A percentile compares a stretch with the other conserved stretches of the same genome.
These are phyloP conservation scores for Chaetomium sp. DNA, from an alignment of 2,329 filamentous ascomycete genomes.

Conservation along the genomic window DNA sequence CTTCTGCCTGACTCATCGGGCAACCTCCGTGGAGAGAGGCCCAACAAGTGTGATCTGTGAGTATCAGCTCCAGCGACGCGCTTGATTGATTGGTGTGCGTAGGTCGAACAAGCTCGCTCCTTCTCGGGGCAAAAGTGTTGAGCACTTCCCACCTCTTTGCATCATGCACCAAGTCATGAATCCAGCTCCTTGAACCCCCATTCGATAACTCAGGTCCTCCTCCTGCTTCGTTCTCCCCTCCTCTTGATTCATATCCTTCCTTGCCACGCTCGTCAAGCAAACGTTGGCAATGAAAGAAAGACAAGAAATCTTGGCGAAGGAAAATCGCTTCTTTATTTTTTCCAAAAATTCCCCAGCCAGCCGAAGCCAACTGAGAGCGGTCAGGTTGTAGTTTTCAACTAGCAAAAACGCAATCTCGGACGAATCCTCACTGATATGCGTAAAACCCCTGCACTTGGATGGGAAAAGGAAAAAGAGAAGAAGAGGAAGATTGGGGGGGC, in stretches of 20 bases:
- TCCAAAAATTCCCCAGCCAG: conserved; percentile 77
- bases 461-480: conserved; percentile 39
- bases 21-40: background rate
- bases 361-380: conserved; percentile 64
- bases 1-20: conserved; percentile 7
- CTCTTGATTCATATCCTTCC: conserved; percentile 36
- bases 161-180: too few relatives aligned
- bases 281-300: conserved; percentile 46
- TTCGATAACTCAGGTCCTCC: background rate
- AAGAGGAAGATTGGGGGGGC: conserved; percentile 13
- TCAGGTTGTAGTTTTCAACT: conserved; percentile 82
- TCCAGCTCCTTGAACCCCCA: background rate
- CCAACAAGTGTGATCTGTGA: too few relatives aligned
- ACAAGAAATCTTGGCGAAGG: conserved; percentile 29
- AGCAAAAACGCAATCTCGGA: conserved; percentile 85
- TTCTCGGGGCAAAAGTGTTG: too few relatives aligned
- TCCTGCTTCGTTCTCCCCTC: background rate
- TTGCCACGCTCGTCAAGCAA: conserved; percentile 40
- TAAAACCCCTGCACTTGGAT: conserved; percentile 72
- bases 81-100: background rate
- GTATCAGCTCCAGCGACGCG: too few relatives aligned
- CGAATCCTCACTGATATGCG: conserved; percentile 79
- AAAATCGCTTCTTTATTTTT: conserved; percentile 22
- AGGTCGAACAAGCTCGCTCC: too few relatives aligned
- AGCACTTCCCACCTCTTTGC: too few relatives aligned